These are phyloP conservation scores for Amylocarpus encephaloides DNA, from an alignment of 2,329 filamentous ascomycete species.

Conservation along the genomic window DNA sequence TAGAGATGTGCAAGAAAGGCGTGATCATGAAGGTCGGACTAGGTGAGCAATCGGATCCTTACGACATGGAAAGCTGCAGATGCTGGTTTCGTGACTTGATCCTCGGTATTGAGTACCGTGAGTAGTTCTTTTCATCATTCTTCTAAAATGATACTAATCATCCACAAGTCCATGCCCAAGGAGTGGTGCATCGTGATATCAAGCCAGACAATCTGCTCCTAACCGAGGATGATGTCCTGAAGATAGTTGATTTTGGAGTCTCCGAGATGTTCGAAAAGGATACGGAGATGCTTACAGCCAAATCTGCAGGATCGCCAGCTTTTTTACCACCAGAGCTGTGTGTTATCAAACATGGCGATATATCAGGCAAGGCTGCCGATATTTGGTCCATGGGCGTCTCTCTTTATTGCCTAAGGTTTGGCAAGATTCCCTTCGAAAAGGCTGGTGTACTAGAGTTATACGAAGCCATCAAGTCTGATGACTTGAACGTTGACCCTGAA, in stretches of 20 bases:
- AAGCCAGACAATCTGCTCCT: constrained; percentile 95
- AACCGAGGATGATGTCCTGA: constrained; percentile 86
- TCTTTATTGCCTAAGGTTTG: constrained; percentile 86
- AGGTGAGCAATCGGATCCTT: constrained; percentile 76
- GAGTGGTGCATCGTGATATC: constrained; percentile 92
- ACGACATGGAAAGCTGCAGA: constrained; percentile 73
- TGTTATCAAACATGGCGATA: constrained; percentile 74
- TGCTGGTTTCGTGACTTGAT: constrained; percentile 95
- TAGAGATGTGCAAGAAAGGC: constrained; percentile 98
- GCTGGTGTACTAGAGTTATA: constrained; percentile 79
- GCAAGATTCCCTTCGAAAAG: constrained; percentile 78
- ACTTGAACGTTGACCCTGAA: constrained; percentile 54
- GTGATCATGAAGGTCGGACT: constrained; percentile 94
- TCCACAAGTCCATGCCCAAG: constrained; percentile 74
- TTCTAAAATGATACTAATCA: constrained; percentile 14
- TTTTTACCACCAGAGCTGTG: constrained; percentile 94
- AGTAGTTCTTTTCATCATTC: constrained; percentile 32
- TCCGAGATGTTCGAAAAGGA: constrained; percentile 96
- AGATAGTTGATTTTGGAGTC: constrained; percentile 97
- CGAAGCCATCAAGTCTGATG: constrained; percentile 73
- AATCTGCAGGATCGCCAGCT: constrained; percentile 89
- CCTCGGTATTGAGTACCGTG: constrained; percentile 86
- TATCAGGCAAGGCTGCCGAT: constrained; percentile 84
- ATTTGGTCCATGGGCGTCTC: constrained; percentile 99
- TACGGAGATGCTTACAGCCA: constrained; percentile 80